Conservation (phyloP, 768 basidiomycete genomes). For the Boletales sp. region DNA sequence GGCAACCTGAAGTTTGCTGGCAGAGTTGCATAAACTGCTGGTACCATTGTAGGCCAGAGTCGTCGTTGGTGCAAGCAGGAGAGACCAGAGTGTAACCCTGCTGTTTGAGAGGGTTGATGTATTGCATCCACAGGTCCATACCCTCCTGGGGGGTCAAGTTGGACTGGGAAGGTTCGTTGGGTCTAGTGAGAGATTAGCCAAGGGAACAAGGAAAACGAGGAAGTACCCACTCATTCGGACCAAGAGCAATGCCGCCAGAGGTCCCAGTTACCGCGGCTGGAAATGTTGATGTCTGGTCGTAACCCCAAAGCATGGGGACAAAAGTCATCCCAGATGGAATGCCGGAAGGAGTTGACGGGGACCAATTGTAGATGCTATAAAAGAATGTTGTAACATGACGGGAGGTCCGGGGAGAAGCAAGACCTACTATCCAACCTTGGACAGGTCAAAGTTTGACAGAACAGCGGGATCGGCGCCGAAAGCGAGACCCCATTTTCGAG, state of each 20-base stretch:
- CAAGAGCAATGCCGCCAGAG: constrained; percentile 50
- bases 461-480: neutral
- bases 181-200: constrained; percentile 41
- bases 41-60: constrained; percentile 63
- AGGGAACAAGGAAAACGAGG: neutral
- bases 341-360: constrained; percentile 36
- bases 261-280: constrained; percentile 38
- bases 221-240: constrained; percentile 68
- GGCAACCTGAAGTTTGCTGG: constrained; percentile 32
- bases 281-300: constrained; percentile 42
- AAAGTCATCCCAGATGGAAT: constrained; percentile 41
- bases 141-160: constrained; percentile 52
- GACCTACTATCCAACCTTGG: constrained; percentile 42
- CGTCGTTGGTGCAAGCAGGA: constrained; percentile 65
- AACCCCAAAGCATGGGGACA: constrained; percentile 71
- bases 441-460: constrained; percentile 47
- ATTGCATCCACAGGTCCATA: constrained; percentile 52
- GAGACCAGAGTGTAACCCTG: constrained; percentile 57
- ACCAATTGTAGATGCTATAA: constrained; percentile 64
- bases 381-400: neutral
- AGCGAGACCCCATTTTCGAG: constrained; percentile 56
- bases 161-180: constrained; percentile 60
- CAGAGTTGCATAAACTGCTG: constrained; percentile 50
- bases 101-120: constrained; percentile 54
- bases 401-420: neutral